Evolutionary conservation across 768 basidiomycete genomes (phyloP).

Genomic region (Rickenella mellea): DNA sequence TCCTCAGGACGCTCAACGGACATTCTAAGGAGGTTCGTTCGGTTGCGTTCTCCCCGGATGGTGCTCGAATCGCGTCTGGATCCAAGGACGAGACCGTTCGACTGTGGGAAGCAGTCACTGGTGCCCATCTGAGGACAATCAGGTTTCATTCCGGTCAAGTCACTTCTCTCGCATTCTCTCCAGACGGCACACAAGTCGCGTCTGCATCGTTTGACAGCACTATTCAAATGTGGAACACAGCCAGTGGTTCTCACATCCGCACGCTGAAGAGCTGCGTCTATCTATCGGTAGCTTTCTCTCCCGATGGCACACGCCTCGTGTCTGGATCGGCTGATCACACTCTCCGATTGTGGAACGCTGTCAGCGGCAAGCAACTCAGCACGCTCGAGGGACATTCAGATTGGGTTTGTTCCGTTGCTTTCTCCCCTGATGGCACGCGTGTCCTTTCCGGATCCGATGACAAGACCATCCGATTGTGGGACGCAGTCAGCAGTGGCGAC

Average conservation of each 20-base stretch:
- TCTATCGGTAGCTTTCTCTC: no score
- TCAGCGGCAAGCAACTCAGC: no score
- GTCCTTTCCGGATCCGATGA: no score
- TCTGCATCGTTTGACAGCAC: constrained; percentile 10
- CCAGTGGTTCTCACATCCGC: constrained; percentile 2
- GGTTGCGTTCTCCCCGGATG: constrained; percentile 1
- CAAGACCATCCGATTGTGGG: no score
- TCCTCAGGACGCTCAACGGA: not conserved
- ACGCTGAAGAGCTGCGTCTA: no score
- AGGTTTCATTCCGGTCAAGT: constrained; percentile 4
- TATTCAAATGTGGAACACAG: constrained; percentile 11
- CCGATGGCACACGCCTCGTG: no score
- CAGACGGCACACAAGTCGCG: constrained; percentile 8
- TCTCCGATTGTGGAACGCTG: no score
- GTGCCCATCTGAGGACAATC: constrained; percentile 2
- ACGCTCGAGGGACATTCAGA: not conserved
- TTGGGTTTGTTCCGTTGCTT: no score
- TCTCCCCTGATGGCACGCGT: no score
- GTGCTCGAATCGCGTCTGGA: constrained; percentile 4
- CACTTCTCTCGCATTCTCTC: constrained; percentile 9
- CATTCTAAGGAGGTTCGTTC: not conserved
- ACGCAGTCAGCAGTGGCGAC: no score
- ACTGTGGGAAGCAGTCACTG: constrained; percentile 8
- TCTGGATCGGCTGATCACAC: no score
- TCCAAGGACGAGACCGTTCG: constrained; percentile 6